Percentiles rank a stretch among this genome's conserved stretches.
Conservation (phyloP, 2,329 filamentous ascomycete genomes). For the Aspergillus viridinutans region DNA sequence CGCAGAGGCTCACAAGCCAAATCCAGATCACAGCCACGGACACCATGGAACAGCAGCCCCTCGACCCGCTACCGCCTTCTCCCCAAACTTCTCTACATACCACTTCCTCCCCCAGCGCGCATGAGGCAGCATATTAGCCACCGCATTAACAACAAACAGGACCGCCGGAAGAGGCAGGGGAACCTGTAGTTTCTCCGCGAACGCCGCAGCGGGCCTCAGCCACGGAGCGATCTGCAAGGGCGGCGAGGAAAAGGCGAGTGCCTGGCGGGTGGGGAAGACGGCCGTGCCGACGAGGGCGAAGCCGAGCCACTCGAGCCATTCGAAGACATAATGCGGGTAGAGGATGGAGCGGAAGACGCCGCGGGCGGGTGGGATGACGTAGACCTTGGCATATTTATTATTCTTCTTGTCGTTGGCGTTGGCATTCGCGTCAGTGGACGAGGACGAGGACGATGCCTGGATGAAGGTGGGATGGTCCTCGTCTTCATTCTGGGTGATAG, state of each 20-base stretch:
- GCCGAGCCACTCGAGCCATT: conserved; percentile 94
- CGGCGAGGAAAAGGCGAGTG: conserved; percentile 5
- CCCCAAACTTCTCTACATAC: conserved; percentile 86
- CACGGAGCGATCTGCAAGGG: conserved; percentile 33
- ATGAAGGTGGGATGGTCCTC: not conserved
- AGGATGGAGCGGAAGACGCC: conserved; percentile 79
- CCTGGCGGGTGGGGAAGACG: conserved; percentile 23
- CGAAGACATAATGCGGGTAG: conserved; percentile 90
- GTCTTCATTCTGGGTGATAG: conserved; percentile 18
- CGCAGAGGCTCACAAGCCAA: not conserved
- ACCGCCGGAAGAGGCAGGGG: conserved; percentile 67
- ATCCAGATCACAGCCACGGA: conserved; percentile 27
- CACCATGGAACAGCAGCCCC: conserved; percentile 68
- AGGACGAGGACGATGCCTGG: not conserved
- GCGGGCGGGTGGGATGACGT: conserved; percentile 74
- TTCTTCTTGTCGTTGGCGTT: conserved; percentile 25
- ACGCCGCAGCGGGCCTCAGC: conserved; percentile 29
- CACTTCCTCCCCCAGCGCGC: conserved; percentile 76
- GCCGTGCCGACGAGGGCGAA: conserved; percentile 63
- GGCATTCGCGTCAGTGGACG: not conserved
- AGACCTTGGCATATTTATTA: conserved; percentile 69
- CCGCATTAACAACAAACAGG: conserved; percentile 78
- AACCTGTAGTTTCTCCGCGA: conserved; percentile 25
- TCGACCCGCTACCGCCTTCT: conserved; percentile 68
- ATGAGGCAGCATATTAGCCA: conserved; percentile 84